These are phyloP conservation scores for Metschnikowia aberdeeniae DNA, from an alignment of 805 yeast species.

Conservation along the genomic window DNA sequence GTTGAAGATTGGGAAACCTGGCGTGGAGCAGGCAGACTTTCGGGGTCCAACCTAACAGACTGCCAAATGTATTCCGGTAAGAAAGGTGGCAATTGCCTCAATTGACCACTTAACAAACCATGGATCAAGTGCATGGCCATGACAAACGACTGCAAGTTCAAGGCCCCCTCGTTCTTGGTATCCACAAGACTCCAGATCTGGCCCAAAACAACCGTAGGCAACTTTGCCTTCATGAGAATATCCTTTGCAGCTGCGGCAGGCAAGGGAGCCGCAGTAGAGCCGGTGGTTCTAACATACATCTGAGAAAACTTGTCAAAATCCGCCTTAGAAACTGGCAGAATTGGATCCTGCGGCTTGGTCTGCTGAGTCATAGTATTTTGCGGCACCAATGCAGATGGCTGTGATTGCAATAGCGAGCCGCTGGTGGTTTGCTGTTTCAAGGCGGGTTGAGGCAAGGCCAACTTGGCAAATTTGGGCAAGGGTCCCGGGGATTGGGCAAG, in stretches of 20 bases:
- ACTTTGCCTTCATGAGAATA: constrained; percentile 83
- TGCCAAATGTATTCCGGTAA: constrained; percentile 40
- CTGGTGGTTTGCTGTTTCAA: constrained; percentile 35
- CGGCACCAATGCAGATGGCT: constrained; percentile 35
- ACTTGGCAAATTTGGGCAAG: constrained; percentile 53
- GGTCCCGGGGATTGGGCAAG: constrained; percentile 60
- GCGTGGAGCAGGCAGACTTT: constrained; percentile 31
- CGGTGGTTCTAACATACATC: constrained; percentile 64
- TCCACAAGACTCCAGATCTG: constrained; percentile 90
- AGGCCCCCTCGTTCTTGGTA: constrained; percentile 64
- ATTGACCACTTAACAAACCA: constrained; percentile 61
- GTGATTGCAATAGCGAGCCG: constrained; percentile 38
- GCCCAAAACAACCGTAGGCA: constrained; percentile 74
- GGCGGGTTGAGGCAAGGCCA: constrained; percentile 15
- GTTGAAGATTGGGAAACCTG: constrained; percentile 30
- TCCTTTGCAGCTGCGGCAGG: constrained; percentile 78
- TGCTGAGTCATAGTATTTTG: constrained; percentile 32
- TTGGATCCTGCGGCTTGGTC: constrained; percentile 19
- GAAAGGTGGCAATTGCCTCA: constrained; percentile 51
- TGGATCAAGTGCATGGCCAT: constrained; percentile 96
- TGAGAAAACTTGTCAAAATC: constrained; percentile 65
- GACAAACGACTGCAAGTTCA: constrained; percentile 71
- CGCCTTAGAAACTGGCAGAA: constrained; percentile 43
- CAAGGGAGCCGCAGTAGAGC: constrained; percentile 52
- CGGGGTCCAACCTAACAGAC: constrained; percentile 28